Evolutionary conservation across 192 early-diverging fungal species (phyloP).

Genomic region (Backusella macrospora): DNA sequence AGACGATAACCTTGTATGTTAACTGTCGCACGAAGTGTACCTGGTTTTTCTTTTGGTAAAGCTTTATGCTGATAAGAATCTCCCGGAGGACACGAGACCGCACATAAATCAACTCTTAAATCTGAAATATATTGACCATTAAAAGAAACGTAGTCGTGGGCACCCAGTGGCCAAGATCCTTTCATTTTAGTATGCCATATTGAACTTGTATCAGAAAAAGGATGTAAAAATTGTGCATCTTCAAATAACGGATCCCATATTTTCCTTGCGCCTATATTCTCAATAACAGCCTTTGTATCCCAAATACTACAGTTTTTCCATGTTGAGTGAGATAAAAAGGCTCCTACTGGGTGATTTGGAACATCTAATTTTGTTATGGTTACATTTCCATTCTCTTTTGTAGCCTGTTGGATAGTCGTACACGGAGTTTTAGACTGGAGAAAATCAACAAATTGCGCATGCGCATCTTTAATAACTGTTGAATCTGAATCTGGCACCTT

Average conservation of each 20-base stretch:
- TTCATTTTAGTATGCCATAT: slow-evolving; percentile 47
- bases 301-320: slow-evolving; percentile 51
- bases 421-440: not conserved
- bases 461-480: not conserved
- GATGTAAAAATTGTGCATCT: slow-evolving; percentile 40
- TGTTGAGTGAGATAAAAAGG: slow-evolving; percentile 41
- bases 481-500: slow-evolving; percentile 4
- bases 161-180: slow-evolving; percentile 44
- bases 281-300: slow-evolving; percentile 51
- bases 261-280: slow-evolving; percentile 43
- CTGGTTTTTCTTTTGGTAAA: slow-evolving; percentile 31
- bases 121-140: slow-evolving; percentile 21
- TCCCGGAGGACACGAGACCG: slow-evolving; percentile 17
- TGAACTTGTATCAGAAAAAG: slow-evolving; percentile 41
- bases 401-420: not conserved
- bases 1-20: slow-evolving; percentile 34
- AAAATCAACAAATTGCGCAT: not conserved
- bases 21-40: slow-evolving; percentile 20
- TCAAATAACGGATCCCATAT: slow-evolving; percentile 51
- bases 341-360: slow-evolving; percentile 42
- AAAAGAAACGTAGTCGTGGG: slow-evolving; percentile 29
- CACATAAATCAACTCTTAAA: slow-evolving; percentile 24
- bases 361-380: slow-evolving; percentile 39
- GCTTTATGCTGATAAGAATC: slow-evolving; percentile 27
- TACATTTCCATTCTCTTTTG: slow-evolving; percentile 20